These are phyloP conservation scores for Monosporascus sp. DNA, from an alignment of 2,329 filamentous ascomycete genomes.

Conservation along the genomic window DNA sequence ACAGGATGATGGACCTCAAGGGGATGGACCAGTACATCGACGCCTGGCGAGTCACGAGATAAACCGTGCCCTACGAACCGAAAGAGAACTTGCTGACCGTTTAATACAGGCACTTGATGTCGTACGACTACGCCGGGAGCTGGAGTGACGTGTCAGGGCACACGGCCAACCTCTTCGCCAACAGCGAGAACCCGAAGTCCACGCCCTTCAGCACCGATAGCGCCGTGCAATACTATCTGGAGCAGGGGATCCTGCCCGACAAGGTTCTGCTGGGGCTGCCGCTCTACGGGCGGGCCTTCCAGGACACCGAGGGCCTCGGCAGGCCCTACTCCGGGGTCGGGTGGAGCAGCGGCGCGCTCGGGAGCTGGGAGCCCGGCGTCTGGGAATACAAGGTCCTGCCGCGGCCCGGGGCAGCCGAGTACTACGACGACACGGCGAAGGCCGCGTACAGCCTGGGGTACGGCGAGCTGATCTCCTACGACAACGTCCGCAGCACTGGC, in stretches of 20 bases:
- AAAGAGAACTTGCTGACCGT: not conserved
- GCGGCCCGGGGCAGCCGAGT: conserved; percentile 49
- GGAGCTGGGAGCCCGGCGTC: conserved; percentile 53
- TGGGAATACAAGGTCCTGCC: conserved; percentile 74
- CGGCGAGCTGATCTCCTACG: conserved; percentile 66
- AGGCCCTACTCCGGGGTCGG: conserved; percentile 59
- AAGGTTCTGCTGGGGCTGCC: conserved; percentile 76
- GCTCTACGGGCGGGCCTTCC: conserved; percentile 74
- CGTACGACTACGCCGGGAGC: conserved; percentile 65
- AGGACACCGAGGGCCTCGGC: conserved; percentile 63
- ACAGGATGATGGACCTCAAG: conserved; percentile 43
- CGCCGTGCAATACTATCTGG: conserved; percentile 60
- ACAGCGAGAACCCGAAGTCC: conserved; percentile 41
- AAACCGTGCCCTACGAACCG: not conserved
- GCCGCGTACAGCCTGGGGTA: conserved; percentile 59
- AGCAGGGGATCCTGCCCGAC: conserved; percentile 49
- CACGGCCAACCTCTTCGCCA: conserved; percentile 63
- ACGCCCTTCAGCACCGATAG: conserved; percentile 67
- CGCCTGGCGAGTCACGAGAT: conserved; percentile 37
- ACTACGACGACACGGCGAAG: conserved; percentile 51
- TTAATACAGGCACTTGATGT: conserved; percentile 49
- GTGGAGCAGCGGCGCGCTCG: conserved; percentile 50
- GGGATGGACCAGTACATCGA: conserved; percentile 55
- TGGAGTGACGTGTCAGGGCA: conserved; percentile 63
- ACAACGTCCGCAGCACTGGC: conserved; percentile 52